Evolutionary conservation across 768 basidiomycete genomes (phyloP), one percentile per base, ranked within the genome.

Genomic region (Jaapia argillacea): DNA sequence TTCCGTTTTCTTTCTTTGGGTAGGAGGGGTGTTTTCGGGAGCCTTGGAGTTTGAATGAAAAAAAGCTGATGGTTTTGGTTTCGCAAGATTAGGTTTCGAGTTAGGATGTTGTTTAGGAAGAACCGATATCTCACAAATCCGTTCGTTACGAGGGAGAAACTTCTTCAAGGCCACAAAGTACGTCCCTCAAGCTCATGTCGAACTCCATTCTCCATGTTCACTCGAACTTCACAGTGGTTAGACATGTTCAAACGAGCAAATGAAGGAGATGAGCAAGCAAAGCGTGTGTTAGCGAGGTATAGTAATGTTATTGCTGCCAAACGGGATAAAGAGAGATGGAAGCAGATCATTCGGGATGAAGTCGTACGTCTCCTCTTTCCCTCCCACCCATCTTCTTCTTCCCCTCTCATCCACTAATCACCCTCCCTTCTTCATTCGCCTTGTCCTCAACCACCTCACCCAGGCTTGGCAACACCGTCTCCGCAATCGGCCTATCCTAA

Each of bases 401-500:
- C n/a, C n/a, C n/a, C n/a, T n/a, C n/a, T n/a, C n/a, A n/a, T n/a
- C n/a, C n/a, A n/a, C n/a, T n/a, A 37, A 74, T 60, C 2, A 23
- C 21, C 22, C 35, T 39, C 20, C 20, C 21, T 26, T 37, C 18
- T 7, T 28, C 21, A 5, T 45, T 4, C 10, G 25, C 25, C 4
- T 18, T 33, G 13, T 6, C 13, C 23, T 40, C 3, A 35, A 5
- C 20, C 5, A 20, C 35, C 27, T 25, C 18, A 33, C 35, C 4
- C 46, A 85, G 80, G 73, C 70, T 42, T 83, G 79, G 67, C 70
- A 70, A 45, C 52, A 67, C 5, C 65, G 65, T 20, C 62, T 84
- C 28, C 69, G 65, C 27, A 72, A 67, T 18, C 74, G 79, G 3
- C 80, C 85, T 10, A 79, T 82, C 25, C 60, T 89, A 46, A 89